Conservation (phyloP, 768 basidiomycete genomes). For the Tephrocybe sp. region DNA sequence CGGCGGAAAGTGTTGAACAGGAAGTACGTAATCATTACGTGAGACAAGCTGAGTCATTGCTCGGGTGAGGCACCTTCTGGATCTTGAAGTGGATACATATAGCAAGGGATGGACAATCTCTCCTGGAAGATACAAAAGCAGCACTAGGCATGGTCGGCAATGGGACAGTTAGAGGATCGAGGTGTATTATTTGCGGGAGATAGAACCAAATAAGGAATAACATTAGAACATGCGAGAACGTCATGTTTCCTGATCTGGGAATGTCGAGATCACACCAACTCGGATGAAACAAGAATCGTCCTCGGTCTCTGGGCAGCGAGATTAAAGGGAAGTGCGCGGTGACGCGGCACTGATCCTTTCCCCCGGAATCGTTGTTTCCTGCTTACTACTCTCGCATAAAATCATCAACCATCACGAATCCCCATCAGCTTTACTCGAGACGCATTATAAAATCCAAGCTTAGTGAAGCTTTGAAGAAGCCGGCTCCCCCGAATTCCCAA, state of each 20-base stretch:
- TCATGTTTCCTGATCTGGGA: conserved; percentile 11
- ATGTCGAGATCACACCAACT: conserved; percentile 5
- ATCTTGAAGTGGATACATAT: not conserved
- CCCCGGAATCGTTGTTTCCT: conserved; percentile 9
- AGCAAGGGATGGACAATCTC: not conserved
- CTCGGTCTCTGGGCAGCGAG: not conserved
- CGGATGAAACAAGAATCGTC: conserved; percentile 2
- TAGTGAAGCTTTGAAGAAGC: not conserved
- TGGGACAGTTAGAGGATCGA: not conserved
- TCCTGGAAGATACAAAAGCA: too few relatives aligned
- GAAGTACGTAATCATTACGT: conserved; percentile 16
- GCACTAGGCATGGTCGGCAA: too few relatives aligned
- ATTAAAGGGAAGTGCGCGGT: conserved; percentile 4
- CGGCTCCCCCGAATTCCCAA: conserved; percentile 6
- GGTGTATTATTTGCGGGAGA: conserved; percentile 10
- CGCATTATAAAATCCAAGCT: conserved; percentile 10
- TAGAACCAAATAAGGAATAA: conserved; percentile 14
- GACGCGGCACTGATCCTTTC: not conserved
- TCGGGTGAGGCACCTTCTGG: not conserved
- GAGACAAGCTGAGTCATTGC: conserved; percentile 4
- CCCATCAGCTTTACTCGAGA: conserved; percentile 5
- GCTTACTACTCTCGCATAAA: conserved; percentile 10
- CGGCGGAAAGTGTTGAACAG: conserved; percentile 2
- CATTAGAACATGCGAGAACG: conserved; percentile 2
- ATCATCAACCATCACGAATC: conserved; percentile 10